A percentile compares a stretch with the other conserved stretches of the same genome.
Conservation (phyloP, 2,329 filamentous ascomycete species). For the Claviceps paspali region DNA sequence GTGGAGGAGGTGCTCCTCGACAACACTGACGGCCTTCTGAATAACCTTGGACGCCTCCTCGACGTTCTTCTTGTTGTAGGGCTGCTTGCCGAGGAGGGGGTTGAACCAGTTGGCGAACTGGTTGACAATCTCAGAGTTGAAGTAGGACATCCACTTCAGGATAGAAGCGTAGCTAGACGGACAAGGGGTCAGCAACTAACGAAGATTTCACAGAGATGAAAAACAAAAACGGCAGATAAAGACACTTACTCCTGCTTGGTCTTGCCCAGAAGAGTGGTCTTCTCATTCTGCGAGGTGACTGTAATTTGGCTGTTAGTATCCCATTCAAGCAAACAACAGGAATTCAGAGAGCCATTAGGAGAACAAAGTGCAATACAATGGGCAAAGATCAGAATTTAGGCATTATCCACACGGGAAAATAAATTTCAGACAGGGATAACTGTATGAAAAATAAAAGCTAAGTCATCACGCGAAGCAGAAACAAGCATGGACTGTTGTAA, state of each 20-base stretch:
- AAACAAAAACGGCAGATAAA: background rate
- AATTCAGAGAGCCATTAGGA: too few species aligned
- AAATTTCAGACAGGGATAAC: constrained; percentile 98
- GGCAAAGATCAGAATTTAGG: constrained; percentile 60
- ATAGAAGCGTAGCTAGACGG: constrained; percentile 68
- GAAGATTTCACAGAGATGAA: background rate
- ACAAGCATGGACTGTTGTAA: too few species aligned
- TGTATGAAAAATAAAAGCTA: constrained; percentile 59
- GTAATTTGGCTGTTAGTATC: constrained; percentile 18
- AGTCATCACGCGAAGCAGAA: constrained; percentile 42
- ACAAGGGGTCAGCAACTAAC: constrained; percentile 12
- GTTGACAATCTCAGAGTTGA: constrained; percentile 74
- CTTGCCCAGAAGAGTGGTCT: constrained; percentile 97
- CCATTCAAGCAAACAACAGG: background rate
- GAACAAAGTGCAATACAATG: constrained; percentile 9
- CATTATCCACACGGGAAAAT: constrained; percentile 64
- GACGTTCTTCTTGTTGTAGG: constrained; percentile 97
- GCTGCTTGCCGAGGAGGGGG: constrained; percentile 63
- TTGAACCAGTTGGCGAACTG: constrained; percentile 67
- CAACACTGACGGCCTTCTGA: constrained; percentile 50
- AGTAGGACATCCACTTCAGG: constrained; percentile 94
- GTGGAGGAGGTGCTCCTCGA: constrained; percentile 77
- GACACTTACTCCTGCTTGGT: constrained; percentile 91
- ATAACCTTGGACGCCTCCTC: constrained; percentile 62
- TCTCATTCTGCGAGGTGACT: constrained; percentile 99